Evolutionary conservation across 352 stramenopile genomes (phyloP).

Genomic region (Pythium rishiriense): DNA sequence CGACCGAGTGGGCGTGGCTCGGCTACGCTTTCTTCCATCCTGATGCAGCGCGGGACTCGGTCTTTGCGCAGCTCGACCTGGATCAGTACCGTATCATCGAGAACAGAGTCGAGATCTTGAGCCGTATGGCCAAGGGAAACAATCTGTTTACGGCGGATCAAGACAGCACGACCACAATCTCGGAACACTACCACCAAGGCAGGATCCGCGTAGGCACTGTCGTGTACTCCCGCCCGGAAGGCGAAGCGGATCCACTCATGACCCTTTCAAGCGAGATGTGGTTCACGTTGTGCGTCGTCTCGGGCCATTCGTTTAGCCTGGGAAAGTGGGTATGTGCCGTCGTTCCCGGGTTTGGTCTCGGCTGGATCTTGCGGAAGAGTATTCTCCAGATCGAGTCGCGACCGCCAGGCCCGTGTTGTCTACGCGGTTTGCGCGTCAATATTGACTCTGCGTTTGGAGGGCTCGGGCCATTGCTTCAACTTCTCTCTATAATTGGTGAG

Average conservation of each 20-base stretch:
- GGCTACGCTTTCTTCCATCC: slow-evolving; percentile 7
- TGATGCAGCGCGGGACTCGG: neutral
- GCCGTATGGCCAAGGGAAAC: neutral
- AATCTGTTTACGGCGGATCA: neutral
- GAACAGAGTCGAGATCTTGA: neutral
- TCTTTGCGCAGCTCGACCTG: slow-evolving; percentile 1
- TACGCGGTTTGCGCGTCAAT: neutral
- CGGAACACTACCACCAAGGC: neutral
- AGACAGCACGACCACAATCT: neutral
- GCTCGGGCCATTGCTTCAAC: neutral
- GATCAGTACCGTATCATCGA: slow-evolving; percentile 2
- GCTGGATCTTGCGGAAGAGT: slow-evolving; percentile 1
- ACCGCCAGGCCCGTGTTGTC: neutral
- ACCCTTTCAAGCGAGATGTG: neutral
- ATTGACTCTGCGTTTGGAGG: slow-evolving; percentile 6
- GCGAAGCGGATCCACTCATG: neutral
- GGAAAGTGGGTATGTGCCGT: neutral
- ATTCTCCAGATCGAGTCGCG: neutral
- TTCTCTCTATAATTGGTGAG: slow-evolving; percentile 1
- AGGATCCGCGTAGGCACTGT: neutral
- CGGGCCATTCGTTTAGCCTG: neutral
- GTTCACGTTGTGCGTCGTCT: neutral
- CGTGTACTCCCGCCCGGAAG: neutral
- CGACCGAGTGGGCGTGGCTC: neutral
- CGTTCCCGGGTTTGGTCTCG: neutral